phyloP scores from a whole-genome alignment of 2,329 filamentous ascomycete species.

The Cladosporium sp. region DNA sequence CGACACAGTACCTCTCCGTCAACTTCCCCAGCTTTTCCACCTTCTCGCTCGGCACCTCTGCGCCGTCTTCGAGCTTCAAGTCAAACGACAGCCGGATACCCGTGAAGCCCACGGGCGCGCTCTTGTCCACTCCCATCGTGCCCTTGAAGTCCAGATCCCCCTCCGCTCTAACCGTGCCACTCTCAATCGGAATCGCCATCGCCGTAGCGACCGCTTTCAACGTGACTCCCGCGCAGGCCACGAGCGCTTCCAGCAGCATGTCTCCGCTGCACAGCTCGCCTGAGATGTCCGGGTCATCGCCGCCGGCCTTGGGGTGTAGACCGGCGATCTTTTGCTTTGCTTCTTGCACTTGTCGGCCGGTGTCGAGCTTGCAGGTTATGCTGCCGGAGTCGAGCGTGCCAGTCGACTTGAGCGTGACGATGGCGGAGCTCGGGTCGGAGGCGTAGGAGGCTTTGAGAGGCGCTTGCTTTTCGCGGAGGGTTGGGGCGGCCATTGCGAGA shows the following conservation, averaged over 20 bases:
- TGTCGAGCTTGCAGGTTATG: slow-evolving; percentile 44
- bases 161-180: slow-evolving; percentile 39
- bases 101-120: slow-evolving; percentile 43
- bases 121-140: slow-evolving; percentile 43
- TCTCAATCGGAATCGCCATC: slow-evolving; percentile 38
- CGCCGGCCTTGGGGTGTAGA: slow-evolving; percentile 44
- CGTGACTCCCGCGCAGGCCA: slow-evolving; percentile 47
- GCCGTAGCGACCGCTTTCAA: slow-evolving; percentile 46
- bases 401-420: slow-evolving; percentile 41
- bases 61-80: slow-evolving; percentile 32
- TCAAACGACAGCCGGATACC: slow-evolving; percentile 41
- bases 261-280: slow-evolving; percentile 46
- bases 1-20: slow-evolving; percentile 47
- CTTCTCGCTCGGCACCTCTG: slow-evolving; percentile 36
- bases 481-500: slow-evolving; percentile 19
- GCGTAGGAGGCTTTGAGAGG: slow-evolving; percentile 44
- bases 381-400: slow-evolving; percentile 40
- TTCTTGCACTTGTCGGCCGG: slow-evolving; percentile 34
- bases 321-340: slow-evolving; percentile 41
- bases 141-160: slow-evolving; percentile 46
- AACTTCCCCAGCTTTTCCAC: slow-evolving; percentile 42
- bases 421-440: slow-evolving; percentile 37
- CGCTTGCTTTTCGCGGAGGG: slow-evolving; percentile 43
- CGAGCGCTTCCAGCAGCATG: slow-evolving; percentile 46
- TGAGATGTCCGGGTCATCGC: slow-evolving; percentile 36